Evolutionary conservation across 2,329 filamentous ascomycete genomes (phyloP).

Genomic region (Ceratocystis ficicola): DNA sequence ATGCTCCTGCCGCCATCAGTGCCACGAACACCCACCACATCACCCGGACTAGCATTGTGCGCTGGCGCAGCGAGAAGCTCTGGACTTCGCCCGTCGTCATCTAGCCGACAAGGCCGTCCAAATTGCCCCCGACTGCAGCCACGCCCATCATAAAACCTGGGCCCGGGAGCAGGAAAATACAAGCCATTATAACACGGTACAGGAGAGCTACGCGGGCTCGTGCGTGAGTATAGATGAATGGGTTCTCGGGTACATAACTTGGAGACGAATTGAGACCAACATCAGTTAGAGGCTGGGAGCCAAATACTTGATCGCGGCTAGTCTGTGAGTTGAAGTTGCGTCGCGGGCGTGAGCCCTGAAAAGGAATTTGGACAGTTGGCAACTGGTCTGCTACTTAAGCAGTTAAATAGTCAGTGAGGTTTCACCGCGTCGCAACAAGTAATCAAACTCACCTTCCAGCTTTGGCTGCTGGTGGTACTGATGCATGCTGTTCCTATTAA

Average conservation of each 20-base stretch:
- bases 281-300: constrained; percentile 7
- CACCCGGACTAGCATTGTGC: constrained; percentile 7
- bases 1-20: constrained; percentile 9
- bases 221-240: constrained; percentile 7
- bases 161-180: constrained; percentile 7
- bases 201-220: not conserved
- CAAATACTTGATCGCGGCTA: constrained; percentile 16
- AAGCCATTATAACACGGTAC: constrained; percentile 6
- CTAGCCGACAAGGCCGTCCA: constrained; percentile 12
- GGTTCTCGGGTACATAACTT: constrained; percentile 8
- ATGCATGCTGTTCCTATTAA: constrained; percentile 3
- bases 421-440: not conserved
- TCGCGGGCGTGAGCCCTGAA: not conserved
- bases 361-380: not conserved
- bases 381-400: not conserved
- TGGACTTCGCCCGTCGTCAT: constrained; percentile 7
- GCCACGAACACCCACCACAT: constrained; percentile 18
- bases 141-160: constrained; percentile 13
- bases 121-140: constrained; percentile 9
- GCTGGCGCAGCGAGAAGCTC: constrained; percentile 15
- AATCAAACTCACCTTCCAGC: not conserved
- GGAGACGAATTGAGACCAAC: constrained; percentile 6
- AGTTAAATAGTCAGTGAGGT: not conserved
- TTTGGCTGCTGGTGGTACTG: not conserved
- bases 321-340: constrained; percentile 5